phyloP scores from a whole-genome alignment of 495 filamentous ascomycete species.

The Xylaria sp. region DNA sequence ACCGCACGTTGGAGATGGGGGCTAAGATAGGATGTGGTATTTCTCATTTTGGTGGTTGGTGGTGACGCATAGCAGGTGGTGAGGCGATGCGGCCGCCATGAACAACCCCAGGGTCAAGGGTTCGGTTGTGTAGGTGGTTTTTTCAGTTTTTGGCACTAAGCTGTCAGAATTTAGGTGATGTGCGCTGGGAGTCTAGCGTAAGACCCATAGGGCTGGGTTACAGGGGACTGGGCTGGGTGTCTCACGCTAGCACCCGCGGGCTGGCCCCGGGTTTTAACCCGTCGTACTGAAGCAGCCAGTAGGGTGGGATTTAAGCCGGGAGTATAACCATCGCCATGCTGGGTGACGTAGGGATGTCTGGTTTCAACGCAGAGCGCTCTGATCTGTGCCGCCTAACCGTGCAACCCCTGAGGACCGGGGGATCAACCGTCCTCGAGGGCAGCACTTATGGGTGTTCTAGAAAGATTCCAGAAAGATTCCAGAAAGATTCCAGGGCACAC shows the following conservation, averaged over 20 bases:
- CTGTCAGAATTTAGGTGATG: not conserved
- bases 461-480: too few species aligned
- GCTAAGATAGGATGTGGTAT: not conserved
- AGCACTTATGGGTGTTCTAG: conserved; percentile 7
- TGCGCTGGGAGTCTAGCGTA: not conserved
- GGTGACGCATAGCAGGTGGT: not conserved
- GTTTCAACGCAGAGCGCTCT: not conserved
- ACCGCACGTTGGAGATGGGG: not conserved
- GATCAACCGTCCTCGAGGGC: not conserved
- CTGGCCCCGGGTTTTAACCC: conserved; percentile 14
- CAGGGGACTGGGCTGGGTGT: not conserved
- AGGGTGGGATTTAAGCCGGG: conserved; percentile 13
- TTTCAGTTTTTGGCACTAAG: too few species aligned
- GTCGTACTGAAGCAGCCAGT: not conserved
- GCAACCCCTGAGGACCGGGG: not conserved
- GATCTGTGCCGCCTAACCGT: not conserved
- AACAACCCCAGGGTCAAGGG: not conserved
- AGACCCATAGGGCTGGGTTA: conserved; percentile 6
- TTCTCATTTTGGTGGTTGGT: conserved; percentile 13
- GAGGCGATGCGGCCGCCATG: conserved; percentile 16
- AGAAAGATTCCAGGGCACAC: too few species aligned
- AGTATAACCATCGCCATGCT: not conserved
- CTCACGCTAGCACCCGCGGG: not conserved
- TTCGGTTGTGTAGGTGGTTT: too few species aligned
- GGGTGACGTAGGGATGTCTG: conserved; percentile 15